phyloP scores from a whole-genome alignment of 2,329 filamentous ascomycete genomes.

The Aureobasidium mangrovei region DNA sequence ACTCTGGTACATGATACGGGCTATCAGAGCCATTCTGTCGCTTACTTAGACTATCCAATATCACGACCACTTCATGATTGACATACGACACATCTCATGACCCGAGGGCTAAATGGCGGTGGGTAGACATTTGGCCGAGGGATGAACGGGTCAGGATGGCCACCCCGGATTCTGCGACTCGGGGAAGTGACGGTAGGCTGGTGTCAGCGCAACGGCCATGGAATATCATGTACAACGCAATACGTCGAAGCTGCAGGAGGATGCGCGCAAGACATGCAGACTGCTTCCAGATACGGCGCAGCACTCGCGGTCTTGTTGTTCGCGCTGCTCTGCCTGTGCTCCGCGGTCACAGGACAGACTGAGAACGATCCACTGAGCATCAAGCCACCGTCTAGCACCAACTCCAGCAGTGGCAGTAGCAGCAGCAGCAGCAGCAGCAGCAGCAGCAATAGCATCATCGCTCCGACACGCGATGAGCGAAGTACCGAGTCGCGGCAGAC shows the following conservation, averaged over 20 bases:
- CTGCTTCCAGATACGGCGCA: constrained; percentile 3
- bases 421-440: neutral
- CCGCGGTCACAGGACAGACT: neutral
- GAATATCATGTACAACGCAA: neutral
- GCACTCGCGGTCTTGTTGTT: constrained; percentile 7
- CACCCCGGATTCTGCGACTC: neutral
- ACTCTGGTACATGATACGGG: constrained; percentile 2
- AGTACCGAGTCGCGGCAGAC: constrained; percentile 13
- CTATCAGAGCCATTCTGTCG: constrained; percentile 14
- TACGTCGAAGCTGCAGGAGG: constrained; percentile 1
- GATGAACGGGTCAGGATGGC: neutral
- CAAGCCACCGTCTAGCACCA: constrained; percentile 2
- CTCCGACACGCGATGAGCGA: neutral
- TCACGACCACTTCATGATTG: constrained; percentile 11
- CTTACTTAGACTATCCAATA: constrained; percentile 10
- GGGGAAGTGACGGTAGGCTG: constrained; percentile 1
- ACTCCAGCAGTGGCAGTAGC: neutral
- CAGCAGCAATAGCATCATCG: neutral
- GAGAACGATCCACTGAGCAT: neutral
- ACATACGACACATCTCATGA: neutral
- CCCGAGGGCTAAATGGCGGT: too few species aligned
- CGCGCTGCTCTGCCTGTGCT: neutral
- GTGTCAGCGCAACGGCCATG: neutral
- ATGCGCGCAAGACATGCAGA: constrained; percentile 10
- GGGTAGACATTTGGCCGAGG: too few species aligned